phyloP scores from a whole-genome alignment of 305 asterid species.

The Withania somnifera region DNA sequence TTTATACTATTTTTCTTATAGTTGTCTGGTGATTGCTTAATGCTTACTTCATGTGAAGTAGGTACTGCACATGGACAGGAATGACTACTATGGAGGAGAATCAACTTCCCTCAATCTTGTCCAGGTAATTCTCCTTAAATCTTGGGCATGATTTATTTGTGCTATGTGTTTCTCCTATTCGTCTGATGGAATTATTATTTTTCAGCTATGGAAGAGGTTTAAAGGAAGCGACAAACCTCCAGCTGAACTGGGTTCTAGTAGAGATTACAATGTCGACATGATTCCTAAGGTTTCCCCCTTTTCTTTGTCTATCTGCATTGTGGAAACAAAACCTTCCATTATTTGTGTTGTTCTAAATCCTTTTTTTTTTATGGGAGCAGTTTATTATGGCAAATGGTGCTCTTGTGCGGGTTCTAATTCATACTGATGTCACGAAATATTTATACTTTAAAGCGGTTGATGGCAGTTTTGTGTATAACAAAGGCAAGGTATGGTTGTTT shows the following conservation, averaged over 20 bases:
- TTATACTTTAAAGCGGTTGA: conserved; percentile 85
- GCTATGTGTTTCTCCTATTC: not conserved
- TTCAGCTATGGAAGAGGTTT: conserved; percentile 86
- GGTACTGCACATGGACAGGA: conserved; percentile 98
- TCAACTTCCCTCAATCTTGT: conserved; percentile 37
- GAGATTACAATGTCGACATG: conserved; percentile 93
- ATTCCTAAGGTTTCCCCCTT: conserved; percentile 62
- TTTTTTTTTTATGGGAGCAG: conserved; percentile 32
- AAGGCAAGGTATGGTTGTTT: conserved; percentile 59
- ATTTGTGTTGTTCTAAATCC: conserved; percentile 10
- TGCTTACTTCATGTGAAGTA: conserved; percentile 15
- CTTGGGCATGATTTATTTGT: not conserved
- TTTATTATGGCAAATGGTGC: conserved; percentile 97
- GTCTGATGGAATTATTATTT: conserved; percentile 2
- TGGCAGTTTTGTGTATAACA: conserved; percentile 85
- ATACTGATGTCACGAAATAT: conserved; percentile 87
- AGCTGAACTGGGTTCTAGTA: conserved; percentile 68
- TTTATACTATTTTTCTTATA: not conserved
- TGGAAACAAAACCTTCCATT: not conserved
- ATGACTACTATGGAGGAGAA: conserved; percentile 95
- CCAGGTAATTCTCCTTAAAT: conserved; percentile 17
- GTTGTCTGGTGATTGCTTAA: not conserved
- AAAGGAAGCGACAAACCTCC: conserved; percentile 91
- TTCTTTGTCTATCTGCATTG: conserved; percentile 1
- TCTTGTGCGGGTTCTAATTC: conserved; percentile 89